These are phyloP conservation scores for Exophiala alcalophila DNA, from an alignment of 2,329 filamentous ascomycete species.

Conservation along the genomic window DNA sequence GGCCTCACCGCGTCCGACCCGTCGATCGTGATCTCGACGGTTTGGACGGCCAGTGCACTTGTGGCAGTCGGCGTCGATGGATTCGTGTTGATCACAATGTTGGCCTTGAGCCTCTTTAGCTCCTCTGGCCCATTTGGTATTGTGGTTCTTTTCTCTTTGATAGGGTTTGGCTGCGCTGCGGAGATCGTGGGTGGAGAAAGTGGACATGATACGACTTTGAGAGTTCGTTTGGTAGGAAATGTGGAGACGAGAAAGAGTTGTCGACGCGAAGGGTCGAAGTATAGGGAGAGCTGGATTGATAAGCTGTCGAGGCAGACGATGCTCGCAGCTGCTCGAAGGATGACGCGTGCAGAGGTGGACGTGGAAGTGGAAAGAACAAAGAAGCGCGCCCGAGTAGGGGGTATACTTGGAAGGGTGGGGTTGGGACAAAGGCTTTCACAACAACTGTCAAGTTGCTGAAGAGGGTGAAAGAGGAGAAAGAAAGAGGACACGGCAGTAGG, in stretches of 20 bases:
- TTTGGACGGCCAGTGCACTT: slow-evolving; percentile 27
- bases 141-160: slow-evolving; percentile 40
- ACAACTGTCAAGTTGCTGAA: slow-evolving; percentile 9
- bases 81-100: slow-evolving; percentile 20
- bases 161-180: slow-evolving; percentile 53
- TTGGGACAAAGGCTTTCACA: slow-evolving; percentile 8
- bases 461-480: slow-evolving; percentile 6
- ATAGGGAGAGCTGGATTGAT: slow-evolving; percentile 5
- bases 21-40: slow-evolving; percentile 15
- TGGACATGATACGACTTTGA: slow-evolving; percentile 30
- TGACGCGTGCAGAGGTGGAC: slow-evolving; percentile 14
- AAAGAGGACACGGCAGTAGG: too few species aligned
- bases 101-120: slow-evolving; percentile 21
- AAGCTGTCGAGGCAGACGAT: slow-evolving; percentile 4
- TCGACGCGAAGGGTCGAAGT: slow-evolving; percentile 1
- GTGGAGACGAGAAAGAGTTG: slow-evolving; percentile 4
- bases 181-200: slow-evolving; percentile 51
- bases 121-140: slow-evolving; percentile 42
- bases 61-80: slow-evolving; percentile 20
- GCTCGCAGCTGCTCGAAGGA: slow-evolving; percentile 2
- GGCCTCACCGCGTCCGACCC: slow-evolving; percentile 13
- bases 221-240: slow-evolving; percentile 1
- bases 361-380: slow-evolving; percentile 18
- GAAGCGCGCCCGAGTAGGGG: slow-evolving; percentile 7
- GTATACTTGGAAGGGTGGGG: slow-evolving; percentile 2